phyloP scores from a whole-genome alignment of 2,329 filamentous ascomycete species.

The Fusarium buharicum region DNA sequence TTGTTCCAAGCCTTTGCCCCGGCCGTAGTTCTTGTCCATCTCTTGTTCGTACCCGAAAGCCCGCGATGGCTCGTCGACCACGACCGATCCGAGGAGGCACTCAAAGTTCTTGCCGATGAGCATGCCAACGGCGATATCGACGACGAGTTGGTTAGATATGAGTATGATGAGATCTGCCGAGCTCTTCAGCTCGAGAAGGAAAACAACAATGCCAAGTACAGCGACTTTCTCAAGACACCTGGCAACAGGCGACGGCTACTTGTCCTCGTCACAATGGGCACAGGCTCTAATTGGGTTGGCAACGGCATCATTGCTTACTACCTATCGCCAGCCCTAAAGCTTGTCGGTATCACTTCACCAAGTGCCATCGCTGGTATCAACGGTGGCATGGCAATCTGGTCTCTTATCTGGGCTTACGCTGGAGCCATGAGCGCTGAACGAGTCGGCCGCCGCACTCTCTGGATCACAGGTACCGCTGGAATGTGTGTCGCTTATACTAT shows the following conservation, averaged over 20 bases:
- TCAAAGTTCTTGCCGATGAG: conserved; percentile 68
- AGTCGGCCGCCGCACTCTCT: conserved; percentile 25
- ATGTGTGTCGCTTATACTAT: conserved; percentile 24
- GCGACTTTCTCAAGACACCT: conserved; percentile 68
- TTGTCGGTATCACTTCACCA: conserved; percentile 23
- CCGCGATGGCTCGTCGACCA: conserved; percentile 52
- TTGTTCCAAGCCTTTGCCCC: conserved; percentile 34
- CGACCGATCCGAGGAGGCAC: conserved; percentile 49
- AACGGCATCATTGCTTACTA: conserved; percentile 74
- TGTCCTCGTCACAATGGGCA: conserved; percentile 68
- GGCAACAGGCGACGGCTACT: conserved; percentile 72
- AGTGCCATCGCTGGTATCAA: conserved; percentile 29
- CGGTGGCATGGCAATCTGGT: conserved; percentile 35
- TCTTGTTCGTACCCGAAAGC: conserved; percentile 53
- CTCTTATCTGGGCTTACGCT: conserved; percentile 19
- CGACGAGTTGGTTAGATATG: conserved; percentile 69
- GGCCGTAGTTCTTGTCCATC: conserved; percentile 20
- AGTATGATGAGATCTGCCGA: conserved; percentile 71
- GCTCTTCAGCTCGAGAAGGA: conserved; percentile 67
- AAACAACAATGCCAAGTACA: conserved; percentile 61
- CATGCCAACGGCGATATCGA: conserved; percentile 69
- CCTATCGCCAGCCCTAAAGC: conserved; percentile 61
- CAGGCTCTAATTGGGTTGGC: conserved; percentile 73
- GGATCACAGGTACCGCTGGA: conserved; percentile 20
- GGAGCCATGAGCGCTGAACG: conserved; percentile 29